Base-by-base conservation (phyloP, 148 eudicot species). In the Heliosperma pusillum region DNA sequence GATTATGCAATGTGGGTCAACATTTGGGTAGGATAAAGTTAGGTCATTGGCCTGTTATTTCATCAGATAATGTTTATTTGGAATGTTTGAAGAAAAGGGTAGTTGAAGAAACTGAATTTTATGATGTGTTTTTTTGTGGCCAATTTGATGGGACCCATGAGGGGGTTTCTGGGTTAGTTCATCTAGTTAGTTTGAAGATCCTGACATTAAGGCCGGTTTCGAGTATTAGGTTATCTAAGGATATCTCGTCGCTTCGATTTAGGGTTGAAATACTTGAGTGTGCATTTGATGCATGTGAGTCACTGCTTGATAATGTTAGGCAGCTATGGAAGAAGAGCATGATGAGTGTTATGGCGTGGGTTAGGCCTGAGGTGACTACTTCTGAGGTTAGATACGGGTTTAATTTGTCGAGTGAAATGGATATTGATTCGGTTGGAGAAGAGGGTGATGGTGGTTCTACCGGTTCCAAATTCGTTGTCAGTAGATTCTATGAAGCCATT, bases 271-370 rank as follows among this genome's bases (percentile, higher is more conserved):
- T 92, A 63, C 84, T 90, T 42, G 80, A 85, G 67, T 36, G 75
- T 67, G 85, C 88, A 25, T 95, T 95, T 81, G 87, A 82, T 85
- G 96, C 90, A 30, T 89, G 96, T 82, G 92, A 85, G 57, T 88
- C 97, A 17, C 87, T 95, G 69, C 72, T 90, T 59, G 97, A 95
- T 50, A 77, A 73, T 77, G 72, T 79, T 20, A 90, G 89, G 87
- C 89, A 84, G 78, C 60, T 80, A 68, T 95, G 99, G 99, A 92
- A 85, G 66, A 95, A 77, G 83, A 89, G 97, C 76, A 89, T 95
- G 97, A 88, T 87, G 93, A 90, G 69, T 80, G 90, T 86, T 66
- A 92, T 95, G 97, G 86, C 84, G 55, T 95, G 99, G 99, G 79
- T 92, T 69, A 85, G 97, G 33, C 99, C 99, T 16, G 99, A 95